Evolutionary conservation across 2,329 filamentous ascomycete genomes (phyloP).

Genomic region (Pseudogymnoascus sp.): DNA sequence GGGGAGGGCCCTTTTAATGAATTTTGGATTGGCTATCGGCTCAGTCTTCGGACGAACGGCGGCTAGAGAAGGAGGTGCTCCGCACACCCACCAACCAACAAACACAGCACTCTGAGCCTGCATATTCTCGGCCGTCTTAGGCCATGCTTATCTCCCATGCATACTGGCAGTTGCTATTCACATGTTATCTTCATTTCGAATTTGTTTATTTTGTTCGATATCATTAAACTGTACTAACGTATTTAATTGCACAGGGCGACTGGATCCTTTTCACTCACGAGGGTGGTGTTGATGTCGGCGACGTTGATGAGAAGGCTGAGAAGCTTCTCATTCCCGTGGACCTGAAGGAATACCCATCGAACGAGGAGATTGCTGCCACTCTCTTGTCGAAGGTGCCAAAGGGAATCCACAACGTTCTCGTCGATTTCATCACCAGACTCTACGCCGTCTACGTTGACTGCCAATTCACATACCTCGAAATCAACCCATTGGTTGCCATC

Average conservation of each 20-base stretch:
- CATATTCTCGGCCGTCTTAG: neutral
- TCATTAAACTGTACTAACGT: neutral
- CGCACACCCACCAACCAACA: conserved; percentile 5
- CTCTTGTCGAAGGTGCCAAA: conserved; percentile 90
- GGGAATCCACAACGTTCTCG: conserved; percentile 94
- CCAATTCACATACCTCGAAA: conserved; percentile 99
- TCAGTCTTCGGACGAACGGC: conserved; percentile 10
- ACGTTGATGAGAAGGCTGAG: conserved; percentile 98
- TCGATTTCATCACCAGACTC: conserved; percentile 97
- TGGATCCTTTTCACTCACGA: conserved; percentile 99
- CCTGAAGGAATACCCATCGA: conserved; percentile 88
- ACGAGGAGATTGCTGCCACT: conserved; percentile 79
- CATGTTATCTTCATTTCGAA: neutral
- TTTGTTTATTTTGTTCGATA: neutral
- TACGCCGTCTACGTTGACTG: conserved; percentile 99
- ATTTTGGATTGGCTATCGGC: neutral
- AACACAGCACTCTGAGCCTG: neutral
- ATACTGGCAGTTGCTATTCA: neutral
- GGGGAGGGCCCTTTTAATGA: neutral
- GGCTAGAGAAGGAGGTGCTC: conserved; percentile 5
- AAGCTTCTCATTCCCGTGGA: conserved; percentile 97
- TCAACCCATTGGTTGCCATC: conserved; percentile 97
- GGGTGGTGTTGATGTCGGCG: conserved; percentile 98
- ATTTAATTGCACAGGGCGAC: conserved; percentile 63
- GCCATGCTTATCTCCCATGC: neutral